Evolutionary conservation across 129 eudicot genomes (phyloP).

Genomic region (Centrapalus pauciflorus): DNA sequence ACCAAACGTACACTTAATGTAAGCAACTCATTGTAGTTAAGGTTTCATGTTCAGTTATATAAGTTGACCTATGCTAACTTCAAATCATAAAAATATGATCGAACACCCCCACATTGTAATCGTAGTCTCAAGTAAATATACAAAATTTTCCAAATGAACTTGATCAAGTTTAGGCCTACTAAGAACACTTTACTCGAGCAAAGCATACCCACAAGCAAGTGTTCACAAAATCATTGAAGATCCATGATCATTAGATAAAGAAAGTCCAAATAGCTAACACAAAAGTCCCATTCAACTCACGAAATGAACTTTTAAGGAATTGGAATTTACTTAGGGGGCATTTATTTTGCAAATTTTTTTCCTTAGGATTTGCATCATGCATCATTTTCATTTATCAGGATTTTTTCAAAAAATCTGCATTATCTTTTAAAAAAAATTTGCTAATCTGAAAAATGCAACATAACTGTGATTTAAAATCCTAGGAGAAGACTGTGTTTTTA

Average conservation of each 20-base stretch:
- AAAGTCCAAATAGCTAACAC: not conserved
- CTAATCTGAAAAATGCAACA: too few species aligned
- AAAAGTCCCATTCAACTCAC: not conserved
- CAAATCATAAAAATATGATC: not conserved
- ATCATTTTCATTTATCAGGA: too few species aligned
- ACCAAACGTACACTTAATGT: too few species aligned
- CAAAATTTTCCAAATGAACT: not conserved
- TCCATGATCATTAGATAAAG: not conserved
- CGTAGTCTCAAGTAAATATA: not conserved
- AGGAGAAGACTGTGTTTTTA: too few species aligned
- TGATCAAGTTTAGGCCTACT: not conserved
- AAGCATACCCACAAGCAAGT: not conserved
- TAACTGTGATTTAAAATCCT: too few species aligned
- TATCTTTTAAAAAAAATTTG: too few species aligned
- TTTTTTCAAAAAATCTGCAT: too few species aligned
- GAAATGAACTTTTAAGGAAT: too few species aligned
- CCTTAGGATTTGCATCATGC: too few species aligned
- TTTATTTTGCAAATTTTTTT: too few species aligned
- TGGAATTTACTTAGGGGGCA: too few species aligned
- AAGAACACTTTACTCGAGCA: not conserved
- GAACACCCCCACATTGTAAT: not conserved
- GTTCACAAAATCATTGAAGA: not conserved
- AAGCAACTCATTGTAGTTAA: not conserved
- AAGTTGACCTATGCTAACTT: not conserved
- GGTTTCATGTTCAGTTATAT: not conserved